Base-by-base conservation (phyloP, 2,329 filamentous ascomycete genomes). In the Coniochaeta pulveracea region DNA sequence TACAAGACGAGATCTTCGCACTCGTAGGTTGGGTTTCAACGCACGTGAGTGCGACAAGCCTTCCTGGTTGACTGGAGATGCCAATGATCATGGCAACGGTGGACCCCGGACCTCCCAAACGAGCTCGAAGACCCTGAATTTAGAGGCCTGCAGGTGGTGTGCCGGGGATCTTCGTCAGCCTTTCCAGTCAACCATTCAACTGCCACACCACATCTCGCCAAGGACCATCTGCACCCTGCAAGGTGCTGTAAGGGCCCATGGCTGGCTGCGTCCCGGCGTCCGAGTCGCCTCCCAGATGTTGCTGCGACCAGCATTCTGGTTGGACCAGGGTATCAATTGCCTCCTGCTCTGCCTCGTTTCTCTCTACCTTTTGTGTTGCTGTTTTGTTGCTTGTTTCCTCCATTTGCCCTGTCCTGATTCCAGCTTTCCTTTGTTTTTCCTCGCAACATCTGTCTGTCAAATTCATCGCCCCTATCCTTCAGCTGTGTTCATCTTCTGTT, bases 381-480 rank as follows among this genome's bases (percentile, higher is more conserved):
- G 17, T 31, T 31, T 31, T 31, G 28, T 31, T 31, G 19, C 28
- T 31, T 19, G 18, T 31, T 31, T 19, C 28, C 14, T 31, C 28
- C n/a, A 17, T n/a, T 29, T 29, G 26, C 16, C 14, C 9, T 21
- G 18, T 21, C 22, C 18, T 21, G 18, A 19, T 12, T 31, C n/a
- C 18, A 19, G 28, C 28, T 19, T 31, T 19, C n/a, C 14, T 21
- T 22, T 19, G 21, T 4, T 19, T 19, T 19, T 19, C 10, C 27
- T 10, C 6, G 10, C 27, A 29, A 21, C 18, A 19, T 14, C 28
- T 31, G 18, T 21, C 18, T 26, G 11, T 22, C 28, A 31, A 17
- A 21, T 21, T 31, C 28, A 19, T 31, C 21, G 10, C 27, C 17
- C 27, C 27, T 5, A n/a, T 12, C 5, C 21, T 12, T n/a, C 17